Evolutionary conservation across 441 rosid genomes (phyloP), one percentile per base, ranked within the genome.

Genomic region (Capsella rubella): DNA sequence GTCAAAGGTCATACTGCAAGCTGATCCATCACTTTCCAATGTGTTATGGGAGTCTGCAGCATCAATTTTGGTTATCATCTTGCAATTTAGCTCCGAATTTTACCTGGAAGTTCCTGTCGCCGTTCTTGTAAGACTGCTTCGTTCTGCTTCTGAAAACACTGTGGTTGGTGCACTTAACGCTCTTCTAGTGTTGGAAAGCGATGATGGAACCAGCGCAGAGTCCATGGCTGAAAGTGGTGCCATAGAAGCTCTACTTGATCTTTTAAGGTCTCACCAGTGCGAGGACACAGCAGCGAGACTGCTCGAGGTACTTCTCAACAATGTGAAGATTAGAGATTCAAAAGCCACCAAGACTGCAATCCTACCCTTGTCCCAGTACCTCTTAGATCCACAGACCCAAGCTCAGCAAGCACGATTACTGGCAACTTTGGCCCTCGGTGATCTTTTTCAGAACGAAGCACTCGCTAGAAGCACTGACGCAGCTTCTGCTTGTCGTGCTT

Each of bases 191-290:
- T 82, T 96, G 82, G 99, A 94, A 89, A 94, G 97, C 61, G 98
- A 94, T 55, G 99, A 96, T 69, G 94, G 93, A 67, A 88, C 97
- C 61, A 94, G 98, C 74, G 99, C 99, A 2, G 99, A 91, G 82
- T 96, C 99, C 52, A 94, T 96, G 99, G 99, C 99, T 70, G 99
- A 91, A 83, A 92, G 99, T 75, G 99, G 99, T 64, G 98, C 99
- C 49, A 84, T 96, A 77, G 99, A 94, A 88, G 98, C 97, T 78
- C 91, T 96, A 60, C 82, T 96, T 84, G 99, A 94, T 85, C 97
- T 96, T 78, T 87, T 96, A 34, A 87, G 99, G 75, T 67, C 90
- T 81, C 99, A 96, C 81, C 99, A 92, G 61, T 94, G 97, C 18
- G 99, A 96, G 85, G 99, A 96, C 84, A 90, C 92, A 72, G 89